Percentiles rank a stretch among this genome's conserved stretches.
Evolutionary conservation across 805 yeast species (phyloP).

Genomic region (Saccharomycopsis lassenensis): DNA sequence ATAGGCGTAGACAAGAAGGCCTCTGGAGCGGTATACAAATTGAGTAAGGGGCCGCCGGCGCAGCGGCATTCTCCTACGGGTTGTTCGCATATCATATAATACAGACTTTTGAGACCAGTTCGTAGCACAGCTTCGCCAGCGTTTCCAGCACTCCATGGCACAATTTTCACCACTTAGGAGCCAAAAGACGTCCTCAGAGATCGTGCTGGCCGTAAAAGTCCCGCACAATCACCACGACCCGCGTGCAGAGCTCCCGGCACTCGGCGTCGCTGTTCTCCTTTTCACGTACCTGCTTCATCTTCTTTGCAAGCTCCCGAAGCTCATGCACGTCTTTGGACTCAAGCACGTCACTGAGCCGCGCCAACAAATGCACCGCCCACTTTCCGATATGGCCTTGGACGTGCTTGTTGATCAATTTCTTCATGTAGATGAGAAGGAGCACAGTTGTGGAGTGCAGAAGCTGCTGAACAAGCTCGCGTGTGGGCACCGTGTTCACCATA

Average conservation of each 20-base stretch:
- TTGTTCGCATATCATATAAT: too few relatives aligned
- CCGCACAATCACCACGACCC: slow-evolving; percentile 11
- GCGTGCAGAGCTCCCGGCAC: slow-evolving; percentile 6
- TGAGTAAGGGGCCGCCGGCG: too few relatives aligned
- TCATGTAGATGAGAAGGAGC: slow-evolving; percentile 14
- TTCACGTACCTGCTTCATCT: neutral
- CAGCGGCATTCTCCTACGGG: too few relatives aligned
- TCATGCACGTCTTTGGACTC: slow-evolving; percentile 12
- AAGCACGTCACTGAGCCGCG: slow-evolving; percentile 12
- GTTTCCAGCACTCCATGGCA: too few relatives aligned
- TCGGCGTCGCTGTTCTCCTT: slow-evolving; percentile 1
- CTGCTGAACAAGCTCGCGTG: neutral
- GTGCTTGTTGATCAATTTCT: slow-evolving; percentile 11
- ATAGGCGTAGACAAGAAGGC: too few relatives aligned
- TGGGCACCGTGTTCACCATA: slow-evolving; percentile 13
- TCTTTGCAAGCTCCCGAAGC: slow-evolving; percentile 11
- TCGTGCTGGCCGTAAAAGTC: slow-evolving; percentile 17
- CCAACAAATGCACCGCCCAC: slow-evolving; percentile 13
- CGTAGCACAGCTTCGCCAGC: too few relatives aligned
- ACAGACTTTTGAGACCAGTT: too few relatives aligned
- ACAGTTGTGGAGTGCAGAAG: slow-evolving; percentile 10
- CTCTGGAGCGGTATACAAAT: too few relatives aligned
- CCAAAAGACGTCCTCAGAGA: neutral
- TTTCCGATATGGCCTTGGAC: slow-evolving; percentile 9
- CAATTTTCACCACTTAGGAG: slow-evolving; percentile 1